Base-by-base conservation (phyloP, 192 early-diverging fungal species). In the Funneliformis mosseae region DNA sequence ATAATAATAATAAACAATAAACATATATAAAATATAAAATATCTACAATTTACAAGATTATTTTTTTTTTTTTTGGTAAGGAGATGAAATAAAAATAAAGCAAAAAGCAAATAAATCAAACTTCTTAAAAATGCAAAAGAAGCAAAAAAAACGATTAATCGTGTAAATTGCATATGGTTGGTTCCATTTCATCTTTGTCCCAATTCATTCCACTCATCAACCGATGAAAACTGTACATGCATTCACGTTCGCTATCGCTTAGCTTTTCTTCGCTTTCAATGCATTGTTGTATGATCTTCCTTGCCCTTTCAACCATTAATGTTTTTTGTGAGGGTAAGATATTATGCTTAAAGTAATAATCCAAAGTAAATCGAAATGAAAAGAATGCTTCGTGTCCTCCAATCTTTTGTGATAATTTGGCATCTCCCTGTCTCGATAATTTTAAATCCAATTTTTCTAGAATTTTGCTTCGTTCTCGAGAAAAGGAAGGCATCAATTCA, bases 211-310 rank as follows among this genome's bases (percentile, higher is more conserved):
- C 81, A 23, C 76, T 81, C 48, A 84, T 76, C 70, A 86, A 62
- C 8, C 77, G 68, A 79, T 86, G 85, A 74, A 81, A 86, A 33
- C 83, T 23, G 74, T 86, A 85, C 85, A 86, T 86, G 23, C 84
- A 81, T 38, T 81, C 79, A 43, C 82, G 73, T 59, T 86, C 85
- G 14, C 76, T 48, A 33, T 77, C 64, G 64, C 79, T 76, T 14
- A 86, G 68, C 28, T 83, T 84, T 18, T 45, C 18, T 39, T 86
- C 85, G 63, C 82, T 86, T 43, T 83, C 78, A 64, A 86, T 42
- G 66, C 83, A 83, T 9, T 83, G 75, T 67, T 78, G 50, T 8
- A 86, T 42, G 4, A 78, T 76, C 8, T 68, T 18, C 60, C 84
- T 43, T 6, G 85, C 82, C 43, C 76, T 67, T 50, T 81, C 72